Evolutionary conservation across 2,329 filamentous ascomycete species (phyloP), one percentile per base, ranked within the genome.

Genomic region (Emmonsiellopsis sp.): DNA sequence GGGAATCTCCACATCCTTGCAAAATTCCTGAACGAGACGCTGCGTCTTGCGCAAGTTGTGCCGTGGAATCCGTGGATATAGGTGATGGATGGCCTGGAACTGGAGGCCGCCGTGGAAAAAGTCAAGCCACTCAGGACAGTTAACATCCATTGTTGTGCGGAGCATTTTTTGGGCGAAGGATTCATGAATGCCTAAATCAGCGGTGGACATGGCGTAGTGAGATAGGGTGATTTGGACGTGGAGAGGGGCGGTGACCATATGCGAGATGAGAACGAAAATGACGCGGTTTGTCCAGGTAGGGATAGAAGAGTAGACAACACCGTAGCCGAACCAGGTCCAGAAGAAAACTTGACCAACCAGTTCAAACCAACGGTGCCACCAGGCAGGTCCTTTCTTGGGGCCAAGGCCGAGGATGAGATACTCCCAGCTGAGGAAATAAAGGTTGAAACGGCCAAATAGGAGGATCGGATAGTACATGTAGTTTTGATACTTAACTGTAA

Each of bases 121-220:
- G 65, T 95, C 89, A 8, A 95, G 76, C 89, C 89, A 95, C 9
- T 79, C 76, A 0, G 89, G 87, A 64, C 89, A 94, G 65, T 93
- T 88, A 17, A 94, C 84, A 58, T 95, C 89, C 89, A 95, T 95
- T 9, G 90, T 95, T 1, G 90, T 95, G 61, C 90, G 84, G 42
- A 95, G 77, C 85, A 94, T 93, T 68, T 85, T 87, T 70, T 95
- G 89, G 0, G 90, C 83, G 67, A 95, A 95, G 0, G 87, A 93
- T 67, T 95, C 90, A 50, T 84, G 77, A 1, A 86, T 82, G 0
- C 90, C 90, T 11, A 95, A 77, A 61, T 95, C 88, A 7, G 87
- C 80, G 0, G 90, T 95, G 62, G 87, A 91, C 89, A 95, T 95
- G 59, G 87, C 87, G 70, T 93, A 95, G 70, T 95, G 90, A 2